Evolutionary conservation across 805 yeast species (phyloP).

Genomic region (Priceomyces fermenticarens): DNA sequence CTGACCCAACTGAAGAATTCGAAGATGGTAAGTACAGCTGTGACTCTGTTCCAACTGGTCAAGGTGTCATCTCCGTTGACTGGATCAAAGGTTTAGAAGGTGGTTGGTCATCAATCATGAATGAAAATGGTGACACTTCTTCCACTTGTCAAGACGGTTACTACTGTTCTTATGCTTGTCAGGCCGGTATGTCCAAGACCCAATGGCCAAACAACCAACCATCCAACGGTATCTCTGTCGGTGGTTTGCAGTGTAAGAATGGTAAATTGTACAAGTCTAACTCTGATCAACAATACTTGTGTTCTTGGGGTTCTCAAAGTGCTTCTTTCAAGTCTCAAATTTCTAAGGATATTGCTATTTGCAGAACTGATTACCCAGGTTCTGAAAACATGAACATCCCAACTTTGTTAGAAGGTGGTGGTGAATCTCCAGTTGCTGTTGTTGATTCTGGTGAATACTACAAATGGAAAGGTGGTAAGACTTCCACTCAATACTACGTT

Average conservation of each 20-base stretch:
- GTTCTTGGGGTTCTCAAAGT: slow-evolving; percentile 61
- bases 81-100: slow-evolving; percentile 47
- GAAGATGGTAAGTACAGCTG: slow-evolving; percentile 71
- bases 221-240: slow-evolving; percentile 63
- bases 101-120: slow-evolving; percentile 44
- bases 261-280: slow-evolving; percentile 66
- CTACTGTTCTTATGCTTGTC: slow-evolving; percentile 77
- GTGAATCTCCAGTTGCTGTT: slow-evolving; percentile 49
- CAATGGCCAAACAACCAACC: slow-evolving; percentile 76
- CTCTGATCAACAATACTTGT: slow-evolving; percentile 48
- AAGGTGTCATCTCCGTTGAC: slow-evolving; percentile 68
- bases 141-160: slow-evolving; percentile 57
- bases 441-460: slow-evolving; percentile 60
- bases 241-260: slow-evolving; percentile 62
- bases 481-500: slow-evolving; percentile 73
- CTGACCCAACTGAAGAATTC: slow-evolving; percentile 49
- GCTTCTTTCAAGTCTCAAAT: slow-evolving; percentile 55
- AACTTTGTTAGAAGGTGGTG: slow-evolving; percentile 57
- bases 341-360: slow-evolving; percentile 54
- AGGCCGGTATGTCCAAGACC: slow-evolving; percentile 77
- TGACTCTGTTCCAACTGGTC: slow-evolving; percentile 68
- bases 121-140: slow-evolving; percentile 48
- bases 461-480: slow-evolving; percentile 59
- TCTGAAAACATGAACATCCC: slow-evolving; percentile 79
- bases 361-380: slow-evolving; percentile 82